These are phyloP conservation scores for Panus rudis DNA, from an alignment of 768 basidiomycete species.

Conservation along the genomic window DNA sequence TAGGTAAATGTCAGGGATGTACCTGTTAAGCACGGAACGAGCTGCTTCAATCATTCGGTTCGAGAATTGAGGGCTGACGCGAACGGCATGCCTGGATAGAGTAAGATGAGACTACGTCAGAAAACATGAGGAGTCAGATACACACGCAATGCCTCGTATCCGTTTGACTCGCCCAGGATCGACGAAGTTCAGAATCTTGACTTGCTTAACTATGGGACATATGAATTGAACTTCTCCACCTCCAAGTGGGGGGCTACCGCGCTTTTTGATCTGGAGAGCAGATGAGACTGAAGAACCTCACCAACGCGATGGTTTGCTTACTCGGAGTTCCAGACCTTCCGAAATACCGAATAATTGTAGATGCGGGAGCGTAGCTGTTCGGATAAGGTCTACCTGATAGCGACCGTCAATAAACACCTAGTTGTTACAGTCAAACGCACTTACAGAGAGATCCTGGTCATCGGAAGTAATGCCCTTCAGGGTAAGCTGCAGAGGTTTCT, in stretches of 20 bases:
- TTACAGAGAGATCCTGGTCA: slow-evolving; percentile 83
- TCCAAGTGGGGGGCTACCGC: slow-evolving; percentile 86
- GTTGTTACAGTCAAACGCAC: slow-evolving; percentile 19
- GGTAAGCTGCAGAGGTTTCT: slow-evolving; percentile 75
- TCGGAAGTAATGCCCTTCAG: slow-evolving; percentile 90
- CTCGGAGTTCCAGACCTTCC: slow-evolving; percentile 85
- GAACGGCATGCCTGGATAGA: slow-evolving; percentile 75
- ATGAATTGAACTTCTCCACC: slow-evolving; percentile 92
- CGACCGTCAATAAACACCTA: neutral
- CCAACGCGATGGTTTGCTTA: slow-evolving; percentile 25
- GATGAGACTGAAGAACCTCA: neutral
- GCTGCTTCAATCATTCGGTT: slow-evolving; percentile 96
- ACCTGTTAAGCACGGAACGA: slow-evolving; percentile 88
- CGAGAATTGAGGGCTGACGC: slow-evolving; percentile 95
- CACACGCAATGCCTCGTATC: slow-evolving; percentile 93
- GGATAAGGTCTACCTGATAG: slow-evolving; percentile 74
- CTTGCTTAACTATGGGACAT: slow-evolving; percentile 87
- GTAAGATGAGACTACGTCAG: neutral
- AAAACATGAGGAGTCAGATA: slow-evolving; percentile 13
- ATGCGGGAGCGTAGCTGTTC: slow-evolving; percentile 88
- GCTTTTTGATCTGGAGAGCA: slow-evolving; percentile 76
- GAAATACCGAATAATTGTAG: slow-evolving; percentile 85
- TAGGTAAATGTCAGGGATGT: slow-evolving; percentile 96
- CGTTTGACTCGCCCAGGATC: slow-evolving; percentile 88
- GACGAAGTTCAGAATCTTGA: slow-evolving; percentile 89